phyloP scores from a whole-genome alignment of 495 filamentous ascomycete species.

The Evernia prunastri region DNA sequence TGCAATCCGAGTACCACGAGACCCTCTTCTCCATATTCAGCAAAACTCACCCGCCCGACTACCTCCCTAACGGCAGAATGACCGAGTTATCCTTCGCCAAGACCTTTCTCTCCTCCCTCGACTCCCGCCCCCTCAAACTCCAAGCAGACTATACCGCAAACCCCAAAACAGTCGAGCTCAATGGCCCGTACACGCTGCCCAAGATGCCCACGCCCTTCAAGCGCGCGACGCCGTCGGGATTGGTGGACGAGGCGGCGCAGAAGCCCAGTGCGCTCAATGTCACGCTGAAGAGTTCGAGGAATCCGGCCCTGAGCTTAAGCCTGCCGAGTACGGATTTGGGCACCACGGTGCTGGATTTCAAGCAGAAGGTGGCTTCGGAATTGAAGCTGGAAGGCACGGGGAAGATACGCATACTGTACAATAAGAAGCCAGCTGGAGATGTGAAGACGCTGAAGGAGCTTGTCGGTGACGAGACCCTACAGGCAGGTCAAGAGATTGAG shows the following conservation, averaged over 20 bases:
- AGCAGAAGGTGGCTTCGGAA: slow-evolving; percentile 49
- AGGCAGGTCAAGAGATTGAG: slow-evolving; percentile 47
- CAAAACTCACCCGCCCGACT: slow-evolving; percentile 1
- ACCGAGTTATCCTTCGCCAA: slow-evolving; percentile 81
- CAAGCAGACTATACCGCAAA: slow-evolving; percentile 81
- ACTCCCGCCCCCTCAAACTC: slow-evolving; percentile 69
- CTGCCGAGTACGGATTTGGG: slow-evolving; percentile 52
- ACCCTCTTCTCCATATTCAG: slow-evolving; percentile 3
- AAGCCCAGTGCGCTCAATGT: slow-evolving; percentile 39
- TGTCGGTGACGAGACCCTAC: slow-evolving; percentile 46
- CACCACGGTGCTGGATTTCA: slow-evolving; percentile 68
- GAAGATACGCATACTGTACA: slow-evolving; percentile 76
- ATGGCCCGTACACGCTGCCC: slow-evolving; percentile 17
- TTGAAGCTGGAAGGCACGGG: slow-evolving; percentile 32
- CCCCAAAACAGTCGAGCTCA: slow-evolving; percentile 57
- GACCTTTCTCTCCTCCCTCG: slow-evolving; percentile 71
- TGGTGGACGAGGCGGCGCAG: not conserved
- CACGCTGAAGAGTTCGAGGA: slow-evolving; percentile 66
- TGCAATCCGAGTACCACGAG: slow-evolving; percentile 5
- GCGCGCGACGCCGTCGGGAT: not conserved
- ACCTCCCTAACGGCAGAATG: slow-evolving; percentile 45
- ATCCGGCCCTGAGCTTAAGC: slow-evolving; percentile 57
- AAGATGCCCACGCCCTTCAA: slow-evolving; percentile 24
- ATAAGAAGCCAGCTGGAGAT: slow-evolving; percentile 74
- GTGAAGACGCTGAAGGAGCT: slow-evolving; percentile 54